Evolutionary conservation across 345 rosid species (phyloP), one percentile per base, ranked within the genome.

Genomic region (Isatis tinctoria): DNA sequence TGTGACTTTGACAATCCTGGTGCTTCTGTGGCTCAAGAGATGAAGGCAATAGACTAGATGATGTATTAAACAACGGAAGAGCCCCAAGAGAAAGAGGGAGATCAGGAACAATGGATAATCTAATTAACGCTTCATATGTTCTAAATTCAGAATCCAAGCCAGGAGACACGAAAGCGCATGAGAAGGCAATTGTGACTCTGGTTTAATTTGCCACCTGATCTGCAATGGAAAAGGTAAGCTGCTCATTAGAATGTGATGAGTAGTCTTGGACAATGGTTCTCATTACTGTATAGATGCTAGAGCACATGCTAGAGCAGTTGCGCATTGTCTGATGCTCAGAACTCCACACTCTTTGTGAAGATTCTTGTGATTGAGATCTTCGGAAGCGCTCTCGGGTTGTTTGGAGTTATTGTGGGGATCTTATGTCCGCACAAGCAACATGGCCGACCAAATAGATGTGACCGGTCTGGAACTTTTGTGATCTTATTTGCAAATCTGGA

Each of bases 381-480:
- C 47, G 99, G 99, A 43, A 95, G 99, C 78, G 99, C 99, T 0
- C 90, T 95, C 8, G 99, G 99, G 43, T 80, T 96, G 87, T 96
- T 96, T 60, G 99, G 97, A 72, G 98, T 96, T 80, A 96, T 95
- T 60, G 96, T 95, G n/a, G 96, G 99, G 67, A 92, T 95, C 60
- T 95, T 54, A 95, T 95, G 99, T 95, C 99, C 58, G 93, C 99
- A 72, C 99, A 95, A 87, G 99, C 99, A 40, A 67, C 97, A 41
- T 96, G 99, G 97, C 99, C 99, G 59, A 62, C 94, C 14, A 89
- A 83, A 86, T 77, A 77, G 73, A 65, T 45, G 45, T 20, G 41
- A 43, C 24, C 5, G 20, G 41, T 53, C 28, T 51, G 67, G 17
- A 33, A 37, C 33, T 32, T 26, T 22, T 69, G 60, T 41, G 65